phyloP scores from a whole-genome alignment of 179 eudicot genomes.

The Gypsophila paniculata region DNA sequence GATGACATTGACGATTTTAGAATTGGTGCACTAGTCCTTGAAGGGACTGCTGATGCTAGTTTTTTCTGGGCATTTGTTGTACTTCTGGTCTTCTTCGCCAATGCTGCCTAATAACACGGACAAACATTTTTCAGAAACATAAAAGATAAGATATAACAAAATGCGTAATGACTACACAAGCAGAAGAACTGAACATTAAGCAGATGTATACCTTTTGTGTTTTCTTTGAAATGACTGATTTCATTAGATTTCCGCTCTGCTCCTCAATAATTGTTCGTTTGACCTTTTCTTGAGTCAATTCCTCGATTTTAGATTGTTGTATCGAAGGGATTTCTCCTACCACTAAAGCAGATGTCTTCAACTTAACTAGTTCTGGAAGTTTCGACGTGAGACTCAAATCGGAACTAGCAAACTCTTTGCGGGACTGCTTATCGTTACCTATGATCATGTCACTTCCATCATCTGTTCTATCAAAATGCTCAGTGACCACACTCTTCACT shows the following conservation, averaged over 20 bases:
- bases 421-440: conserved; percentile 20
- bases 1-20: conserved; percentile 32
- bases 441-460: conserved; percentile 22
- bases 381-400: conserved; percentile 25
- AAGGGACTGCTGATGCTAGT: conserved; percentile 39
- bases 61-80: conserved; percentile 40
- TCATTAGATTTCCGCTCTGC: conserved; percentile 26
- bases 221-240: conserved; percentile 27
- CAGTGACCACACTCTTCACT: conserved; percentile 13
- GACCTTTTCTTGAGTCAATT: conserved; percentile 28
- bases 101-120: conserved; percentile 31
- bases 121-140: conserved; percentile 9
- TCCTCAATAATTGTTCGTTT: conserved; percentile 21
- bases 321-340: conserved; percentile 31
- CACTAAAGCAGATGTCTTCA: conserved; percentile 30
- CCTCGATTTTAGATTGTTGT: conserved; percentile 28
- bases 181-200: conserved; percentile 7
- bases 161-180: conserved; percentile 3
- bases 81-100: conserved; percentile 35
- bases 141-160: conserved; percentile 6
- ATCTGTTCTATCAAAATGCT: conserved; percentile 24
- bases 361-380: conserved; percentile 22
- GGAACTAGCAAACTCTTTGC: conserved; percentile 23
- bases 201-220: conserved; percentile 44
- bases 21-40: conserved; percentile 26